Conservation (phyloP, 108 stramenopile genomes). For the Skeletonema menzelii region DNA sequence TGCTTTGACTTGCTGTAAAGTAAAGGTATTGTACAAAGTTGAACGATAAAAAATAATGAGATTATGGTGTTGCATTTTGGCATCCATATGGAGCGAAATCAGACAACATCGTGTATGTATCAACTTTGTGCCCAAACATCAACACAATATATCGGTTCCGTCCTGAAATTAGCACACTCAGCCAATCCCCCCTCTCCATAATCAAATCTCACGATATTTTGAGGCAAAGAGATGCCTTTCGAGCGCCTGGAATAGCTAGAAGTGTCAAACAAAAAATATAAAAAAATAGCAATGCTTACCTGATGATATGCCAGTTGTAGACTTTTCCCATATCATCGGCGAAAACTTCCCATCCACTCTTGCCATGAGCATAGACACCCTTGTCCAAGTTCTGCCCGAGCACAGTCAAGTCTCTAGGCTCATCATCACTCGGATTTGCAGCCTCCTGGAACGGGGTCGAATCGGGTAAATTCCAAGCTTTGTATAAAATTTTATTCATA, state of each 20-base stretch:
- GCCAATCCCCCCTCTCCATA: constrained; percentile 3
- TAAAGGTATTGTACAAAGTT: background rate
- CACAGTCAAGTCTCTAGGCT: constrained; percentile 49
- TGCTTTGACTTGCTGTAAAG: constrained; percentile 66
- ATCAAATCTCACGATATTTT: background rate
- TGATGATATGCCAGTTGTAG: constrained; percentile 71
- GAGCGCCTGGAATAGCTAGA: background rate
- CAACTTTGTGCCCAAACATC: background rate
- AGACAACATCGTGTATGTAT: background rate
- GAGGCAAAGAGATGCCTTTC: background rate
- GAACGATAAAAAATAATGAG: background rate
- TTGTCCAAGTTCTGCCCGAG: constrained; percentile 77
- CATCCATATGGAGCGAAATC: background rate
- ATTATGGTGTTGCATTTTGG: background rate
- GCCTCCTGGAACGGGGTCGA: constrained; percentile 69
- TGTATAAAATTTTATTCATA: constrained; percentile 76
- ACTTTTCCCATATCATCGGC: constrained; percentile 80
- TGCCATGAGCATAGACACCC: constrained; percentile 61
- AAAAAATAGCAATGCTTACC: constrained; percentile 49
- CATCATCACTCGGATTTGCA: constrained; percentile 12
- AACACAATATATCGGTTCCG: background rate
- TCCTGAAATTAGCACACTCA: background rate
- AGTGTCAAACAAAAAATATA: constrained; percentile 6
- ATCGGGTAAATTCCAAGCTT: constrained; percentile 68
- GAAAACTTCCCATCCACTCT: constrained; percentile 82